Base-by-base conservation (phyloP, 2,329 filamentous ascomycete genomes). In the Neopestalotiopsis rosae region DNA sequence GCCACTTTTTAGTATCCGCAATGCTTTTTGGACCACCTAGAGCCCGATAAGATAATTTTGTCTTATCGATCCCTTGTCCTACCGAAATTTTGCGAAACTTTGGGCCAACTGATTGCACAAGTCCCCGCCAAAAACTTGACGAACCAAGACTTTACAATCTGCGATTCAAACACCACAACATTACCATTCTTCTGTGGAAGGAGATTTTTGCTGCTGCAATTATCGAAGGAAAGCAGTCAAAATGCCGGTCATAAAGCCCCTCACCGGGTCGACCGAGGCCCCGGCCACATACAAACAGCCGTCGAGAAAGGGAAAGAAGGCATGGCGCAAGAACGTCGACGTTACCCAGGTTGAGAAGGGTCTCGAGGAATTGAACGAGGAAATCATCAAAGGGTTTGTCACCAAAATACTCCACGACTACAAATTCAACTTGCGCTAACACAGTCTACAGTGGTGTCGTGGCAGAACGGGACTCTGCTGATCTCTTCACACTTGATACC, bases 251-350 rank as follows among this genome's bases (percentile, higher is more conserved):
- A 74, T 90, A 34, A 81, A 82, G 72, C 81, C 83, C 62, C 81
- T 81, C 63, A 80, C 84, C 56, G 86, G 82, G 69, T 82, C 87
- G 45, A 81, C 82, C 13, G 82, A 86, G 45, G 92, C 93, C 20
- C 95, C 94, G 12, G 90, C 91, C 71, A 94, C 97, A 74, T 90
- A 92, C 82, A 94, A 89, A 72, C 96, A 99, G 81, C 90, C 94
- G 32, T 98, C 95, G 5, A 89, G 96, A 79, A 99, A 99, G 81
- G 96, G 97, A 76, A 98, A 98, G 83, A 98, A 97, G 84, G 95
- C 96, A 40, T 99, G 96, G 96, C 89, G 96, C 78, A 99, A 98
- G 81, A 97, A 99, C 83, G 94, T 99, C 81, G 94, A 99, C 82
- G 89, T 98, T 71, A 92, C 93, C 34, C 91, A 97, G 71, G 89